These are phyloP conservation scores for Helenozyma baotianmanensis DNA, from an alignment of 805 yeast genomes.

Conservation along the genomic window DNA sequence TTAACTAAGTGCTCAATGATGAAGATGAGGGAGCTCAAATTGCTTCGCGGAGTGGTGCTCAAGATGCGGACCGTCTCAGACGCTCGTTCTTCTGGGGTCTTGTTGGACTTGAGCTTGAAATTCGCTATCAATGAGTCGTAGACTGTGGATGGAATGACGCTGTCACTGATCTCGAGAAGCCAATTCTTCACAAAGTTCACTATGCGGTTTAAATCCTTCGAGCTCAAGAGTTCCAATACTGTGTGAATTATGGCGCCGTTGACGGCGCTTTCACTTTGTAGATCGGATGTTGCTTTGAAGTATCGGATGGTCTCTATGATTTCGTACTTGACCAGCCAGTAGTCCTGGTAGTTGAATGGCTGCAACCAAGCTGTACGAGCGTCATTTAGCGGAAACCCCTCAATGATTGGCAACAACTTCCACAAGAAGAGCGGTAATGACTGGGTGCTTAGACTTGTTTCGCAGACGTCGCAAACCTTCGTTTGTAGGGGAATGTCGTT, in stretches of 20 bases:
- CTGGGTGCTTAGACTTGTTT: constrained; percentile 16
- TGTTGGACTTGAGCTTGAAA: constrained; percentile 14
- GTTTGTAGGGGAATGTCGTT: constrained; percentile 39
- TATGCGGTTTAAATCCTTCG: constrained; percentile 7
- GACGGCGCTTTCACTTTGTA: background rate
- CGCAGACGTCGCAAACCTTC: constrained; percentile 3
- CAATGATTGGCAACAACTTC: constrained; percentile 18
- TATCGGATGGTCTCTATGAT: constrained; percentile 20
- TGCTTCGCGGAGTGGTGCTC: constrained; percentile 35
- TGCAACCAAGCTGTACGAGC: constrained; percentile 20
- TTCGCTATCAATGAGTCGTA: constrained; percentile 27
- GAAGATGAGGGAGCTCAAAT: constrained; percentile 32
- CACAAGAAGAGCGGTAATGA: constrained; percentile 32
- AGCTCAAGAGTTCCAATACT: constrained; percentile 18
- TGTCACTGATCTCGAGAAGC: constrained; percentile 38
- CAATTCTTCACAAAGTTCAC: constrained; percentile 35
- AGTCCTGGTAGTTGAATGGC: constrained; percentile 28
- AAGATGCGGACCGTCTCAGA: constrained; percentile 22
- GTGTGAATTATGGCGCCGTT: constrained; percentile 3
- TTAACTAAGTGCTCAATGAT: constrained; percentile 31
- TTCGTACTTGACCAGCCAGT: constrained; percentile 33
- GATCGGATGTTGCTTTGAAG: constrained; percentile 2
- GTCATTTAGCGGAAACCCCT: background rate
- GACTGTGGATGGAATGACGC: constrained; percentile 38
- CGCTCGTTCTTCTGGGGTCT: constrained; percentile 1